These are phyloP conservation scores for Blastomyces emzantsi DNA, from an alignment of 2,329 filamentous ascomycete species.

Conservation along the genomic window DNA sequence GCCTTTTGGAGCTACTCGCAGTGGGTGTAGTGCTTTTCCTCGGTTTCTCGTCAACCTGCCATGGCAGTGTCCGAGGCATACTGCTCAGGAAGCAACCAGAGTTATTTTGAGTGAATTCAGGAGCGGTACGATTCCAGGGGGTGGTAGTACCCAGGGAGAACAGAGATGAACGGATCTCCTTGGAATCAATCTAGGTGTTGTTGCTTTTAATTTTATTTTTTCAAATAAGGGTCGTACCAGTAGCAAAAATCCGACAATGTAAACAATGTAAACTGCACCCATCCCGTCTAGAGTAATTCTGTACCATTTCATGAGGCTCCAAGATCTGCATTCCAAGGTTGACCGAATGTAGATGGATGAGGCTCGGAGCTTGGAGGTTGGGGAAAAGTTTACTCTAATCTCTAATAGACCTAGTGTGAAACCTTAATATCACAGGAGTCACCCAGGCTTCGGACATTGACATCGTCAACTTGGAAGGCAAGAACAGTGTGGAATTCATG, in stretches of 20 bases:
- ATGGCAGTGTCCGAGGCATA: slow-evolving; percentile 41
- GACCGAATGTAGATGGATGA: background rate
- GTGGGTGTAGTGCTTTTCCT: slow-evolving; percentile 15
- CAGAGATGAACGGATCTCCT: background rate
- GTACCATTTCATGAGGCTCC: background rate
- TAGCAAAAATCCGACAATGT: background rate
- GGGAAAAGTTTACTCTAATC: background rate
- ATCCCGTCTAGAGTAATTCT: background rate
- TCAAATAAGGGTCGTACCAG: background rate
- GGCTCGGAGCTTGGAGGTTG: background rate
- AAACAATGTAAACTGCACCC: background rate
- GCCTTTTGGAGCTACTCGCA: slow-evolving; percentile 9
- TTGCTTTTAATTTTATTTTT: background rate
- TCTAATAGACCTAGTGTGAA: background rate
- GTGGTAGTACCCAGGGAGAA: background rate
- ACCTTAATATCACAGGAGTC: background rate
- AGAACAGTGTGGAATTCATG: background rate
- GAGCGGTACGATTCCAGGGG: background rate
- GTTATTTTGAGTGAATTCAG: background rate
- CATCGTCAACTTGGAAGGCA: background rate
- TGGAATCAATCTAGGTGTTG: background rate
- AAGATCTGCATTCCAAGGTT: no score
- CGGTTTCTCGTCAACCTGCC: slow-evolving; percentile 27
- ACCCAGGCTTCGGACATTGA: background rate
- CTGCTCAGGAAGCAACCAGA: slow-evolving; percentile 1